phyloP scores from a whole-genome alignment of 768 basidiomycete species.

The Pluteus cervinus region DNA sequence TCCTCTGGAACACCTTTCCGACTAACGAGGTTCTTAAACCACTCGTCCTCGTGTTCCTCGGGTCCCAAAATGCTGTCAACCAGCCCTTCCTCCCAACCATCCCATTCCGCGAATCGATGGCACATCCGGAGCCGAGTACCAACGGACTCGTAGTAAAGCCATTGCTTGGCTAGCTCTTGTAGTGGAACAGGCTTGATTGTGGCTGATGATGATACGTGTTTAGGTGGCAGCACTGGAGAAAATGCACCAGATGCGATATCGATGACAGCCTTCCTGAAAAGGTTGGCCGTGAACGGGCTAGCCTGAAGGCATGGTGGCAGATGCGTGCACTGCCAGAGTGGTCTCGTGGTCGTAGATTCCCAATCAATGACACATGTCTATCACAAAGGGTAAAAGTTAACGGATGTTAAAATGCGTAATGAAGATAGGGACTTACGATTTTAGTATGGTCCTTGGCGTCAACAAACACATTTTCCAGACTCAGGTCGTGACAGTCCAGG shows the following conservation, averaged over 20 bases:
- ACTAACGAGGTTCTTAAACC: constrained; percentile 43
- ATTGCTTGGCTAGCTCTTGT: constrained; percentile 48
- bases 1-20: constrained; percentile 2
- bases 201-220: constrained; percentile 11
- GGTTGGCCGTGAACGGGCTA: constrained; percentile 65
- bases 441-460: constrained; percentile 59
- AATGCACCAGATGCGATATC: constrained; percentile 34
- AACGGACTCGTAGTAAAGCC: constrained; percentile 66
- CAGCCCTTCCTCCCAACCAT: constrained; percentile 87
- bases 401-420: not conserved
- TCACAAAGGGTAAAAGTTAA: constrained; percentile 4
- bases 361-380: constrained; percentile 87
- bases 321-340: constrained; percentile 82
- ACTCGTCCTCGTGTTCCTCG: constrained; percentile 65
- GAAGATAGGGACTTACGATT: constrained; percentile 49
- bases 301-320: constrained; percentile 74
- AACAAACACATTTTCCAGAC: constrained; percentile 81
- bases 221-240: constrained; percentile 12
- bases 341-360: constrained; percentile 87
- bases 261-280: constrained; percentile 62
- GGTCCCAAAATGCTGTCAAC: constrained; percentile 70
- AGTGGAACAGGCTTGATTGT: constrained; percentile 26
- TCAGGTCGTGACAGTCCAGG: constrained; percentile 82
- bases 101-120: constrained; percentile 82
- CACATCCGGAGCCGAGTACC: constrained; percentile 67